Base-by-base conservation (phyloP, 1,284 basidiomycete genomes). In the Melampsora americana region DNA sequence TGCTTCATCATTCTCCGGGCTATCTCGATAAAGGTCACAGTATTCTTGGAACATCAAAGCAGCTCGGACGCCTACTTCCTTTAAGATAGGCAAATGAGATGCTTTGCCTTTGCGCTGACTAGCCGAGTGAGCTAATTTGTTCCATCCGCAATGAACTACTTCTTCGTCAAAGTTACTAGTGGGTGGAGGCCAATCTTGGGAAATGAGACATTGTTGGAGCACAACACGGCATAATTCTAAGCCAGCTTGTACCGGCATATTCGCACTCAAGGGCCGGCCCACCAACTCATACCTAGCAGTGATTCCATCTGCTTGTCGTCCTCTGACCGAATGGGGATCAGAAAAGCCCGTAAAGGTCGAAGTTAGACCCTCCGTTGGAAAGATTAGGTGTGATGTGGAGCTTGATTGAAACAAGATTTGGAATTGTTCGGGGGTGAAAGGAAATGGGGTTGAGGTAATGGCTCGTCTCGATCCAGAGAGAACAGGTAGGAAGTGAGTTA, bases 401-500 rank as follows among this genome's bases (percentile, higher is more conserved):
- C 50, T 59, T 44, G 62, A 59, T 16, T 44, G 66, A 48, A 75
- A 69, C 1, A 75, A 67, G 18, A 32, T 64, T 30, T 75, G 26
- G 46, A 75, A 66, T 35, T 68, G 50, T 56, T 48, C 42, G 5
- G 53, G 48, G 16, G 66, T 75, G 56, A 75, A 75, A 14, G 73
- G 56, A 32, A 75, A 75, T 42, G 60, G 66, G 18, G 39, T 59
- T n/a, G 73, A 61, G 11, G 30, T 53, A 35, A 75, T 56, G 20
- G 73, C 73, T 42, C 73, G 56, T 20, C 66, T 67, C 26, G 66
- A 26, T 50, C 73, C 73, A 39, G 73, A 75, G 9, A 75, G 59
- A 42, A 59, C 48, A 30, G 73, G 73, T 44, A 75, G 53, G 12
- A 32, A 75, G 48, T 75, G 73, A 67, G 66, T 75, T n/a, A 75